phyloP scores from a whole-genome alignment of 2,329 filamentous ascomycete species.

The Xylariaceae sp. region DNA sequence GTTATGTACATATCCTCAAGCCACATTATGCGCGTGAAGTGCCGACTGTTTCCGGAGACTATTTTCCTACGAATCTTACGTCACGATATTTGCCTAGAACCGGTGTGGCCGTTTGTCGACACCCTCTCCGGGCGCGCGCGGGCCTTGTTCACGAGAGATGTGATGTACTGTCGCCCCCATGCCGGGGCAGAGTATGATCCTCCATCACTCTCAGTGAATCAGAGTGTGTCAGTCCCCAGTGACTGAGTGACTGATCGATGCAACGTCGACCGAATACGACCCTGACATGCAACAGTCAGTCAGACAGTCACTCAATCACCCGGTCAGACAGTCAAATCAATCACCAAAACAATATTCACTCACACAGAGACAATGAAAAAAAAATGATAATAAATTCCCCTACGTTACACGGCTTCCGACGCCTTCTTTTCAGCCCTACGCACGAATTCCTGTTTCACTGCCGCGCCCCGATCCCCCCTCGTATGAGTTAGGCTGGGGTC shows the following conservation, averaged over 20 bases:
- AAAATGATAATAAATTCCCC: slow-evolving; percentile 4
- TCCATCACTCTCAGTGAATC: not conserved
- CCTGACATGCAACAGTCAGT: slow-evolving; percentile 15
- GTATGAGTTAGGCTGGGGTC: slow-evolving; percentile 1
- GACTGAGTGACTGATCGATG: slow-evolving; percentile 3
- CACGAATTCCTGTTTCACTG: slow-evolving; percentile 16
- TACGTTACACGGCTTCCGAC: slow-evolving; percentile 19
- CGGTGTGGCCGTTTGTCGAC: slow-evolving; percentile 1
- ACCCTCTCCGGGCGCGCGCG: slow-evolving; percentile 5
- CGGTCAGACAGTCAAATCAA: not conserved
- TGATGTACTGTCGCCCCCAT: too few relatives aligned
- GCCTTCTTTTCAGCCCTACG: slow-evolving; percentile 18
- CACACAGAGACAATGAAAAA: not conserved
- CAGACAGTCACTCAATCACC: not conserved
- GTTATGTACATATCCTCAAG: not conserved
- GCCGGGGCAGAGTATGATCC: too few relatives aligned
- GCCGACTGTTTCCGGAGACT: not conserved
- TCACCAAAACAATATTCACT: not conserved
- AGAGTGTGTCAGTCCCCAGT: too few relatives aligned
- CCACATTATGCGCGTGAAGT: slow-evolving; percentile 2
- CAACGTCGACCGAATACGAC: slow-evolving; percentile 13
- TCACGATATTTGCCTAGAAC: slow-evolving; percentile 8
- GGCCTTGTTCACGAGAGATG: not conserved
- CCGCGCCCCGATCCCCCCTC: not conserved
- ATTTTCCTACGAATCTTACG: slow-evolving; percentile 5